phyloP scores from a whole-genome alignment of 495 filamentous ascomycete species.

The Penicillium daleae region DNA sequence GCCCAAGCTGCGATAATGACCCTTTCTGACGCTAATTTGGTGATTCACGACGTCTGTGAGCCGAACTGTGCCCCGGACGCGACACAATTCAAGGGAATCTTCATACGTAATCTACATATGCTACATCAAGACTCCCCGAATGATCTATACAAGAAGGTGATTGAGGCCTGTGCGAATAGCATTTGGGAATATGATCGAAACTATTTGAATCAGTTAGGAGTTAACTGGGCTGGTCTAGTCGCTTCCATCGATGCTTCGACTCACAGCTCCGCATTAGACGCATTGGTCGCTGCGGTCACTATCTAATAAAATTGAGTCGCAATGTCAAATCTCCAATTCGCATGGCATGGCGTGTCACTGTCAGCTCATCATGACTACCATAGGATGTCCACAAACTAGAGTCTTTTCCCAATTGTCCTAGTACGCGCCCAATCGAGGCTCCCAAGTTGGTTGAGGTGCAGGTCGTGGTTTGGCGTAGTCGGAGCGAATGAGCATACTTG shows the following conservation, averaged over 20 bases:
- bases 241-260: constrained; percentile 53
- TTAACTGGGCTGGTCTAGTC: constrained; percentile 63
- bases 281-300: constrained; percentile 66
- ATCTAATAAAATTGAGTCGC: constrained; percentile 21
- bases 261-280: constrained; percentile 70
- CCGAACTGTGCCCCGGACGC: constrained; percentile 63
- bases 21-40: constrained; percentile 54
- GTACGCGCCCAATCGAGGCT: constrained; percentile 9
- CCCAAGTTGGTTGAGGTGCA: constrained; percentile 16
- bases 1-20: constrained; percentile 64
- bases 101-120: constrained; percentile 68
- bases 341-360: background rate
- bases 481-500: constrained; percentile 15
- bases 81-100: constrained; percentile 79
- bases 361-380: background rate
- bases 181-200: constrained; percentile 67
- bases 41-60: constrained; percentile 69
- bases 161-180: constrained; percentile 64
- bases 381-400: background rate
- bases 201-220: constrained; percentile 51
- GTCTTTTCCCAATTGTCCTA: background rate
- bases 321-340: background rate
- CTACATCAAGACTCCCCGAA: constrained; percentile 58
- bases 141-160: constrained; percentile 54
- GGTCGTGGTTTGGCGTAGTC: constrained; percentile 16